A percentile compares a stretch with the other conserved stretches of the same genome.
phyloP scores from a whole-genome alignment of 2,329 filamentous ascomycete genomes.

The Zasmidium cellare region DNA sequence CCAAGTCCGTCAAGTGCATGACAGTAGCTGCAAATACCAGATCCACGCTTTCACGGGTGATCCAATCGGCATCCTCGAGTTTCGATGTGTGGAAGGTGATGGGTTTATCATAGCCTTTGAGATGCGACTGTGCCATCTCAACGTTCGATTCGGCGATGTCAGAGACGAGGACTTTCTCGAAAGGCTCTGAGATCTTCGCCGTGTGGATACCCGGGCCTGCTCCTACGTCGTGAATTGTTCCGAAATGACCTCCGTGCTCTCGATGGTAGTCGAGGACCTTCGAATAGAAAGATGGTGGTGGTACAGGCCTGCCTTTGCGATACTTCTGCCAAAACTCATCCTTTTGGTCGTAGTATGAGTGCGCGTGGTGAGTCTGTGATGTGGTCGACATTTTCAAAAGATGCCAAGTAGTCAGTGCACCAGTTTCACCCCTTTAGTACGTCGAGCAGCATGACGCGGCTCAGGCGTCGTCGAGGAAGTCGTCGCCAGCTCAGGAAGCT shows the following conservation, averaged over 20 bases:
- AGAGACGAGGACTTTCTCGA: not conserved
- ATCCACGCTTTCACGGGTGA: not conserved
- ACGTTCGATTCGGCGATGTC: not conserved
- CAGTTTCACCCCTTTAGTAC: no score
- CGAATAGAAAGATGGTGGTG: not conserved
- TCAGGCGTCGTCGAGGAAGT: no score
- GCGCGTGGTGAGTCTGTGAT: no score
- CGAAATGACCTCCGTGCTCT: not conserved
- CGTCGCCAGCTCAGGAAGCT: no score
- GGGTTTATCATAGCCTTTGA: not conserved
- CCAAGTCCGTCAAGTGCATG: constrained; percentile 14
- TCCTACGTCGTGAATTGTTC: not conserved
- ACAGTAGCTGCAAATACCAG: constrained; percentile 5
- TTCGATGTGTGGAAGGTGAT: not conserved
- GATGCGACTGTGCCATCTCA: not conserved
- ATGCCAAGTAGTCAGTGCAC: no score
- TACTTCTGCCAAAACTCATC: not conserved
- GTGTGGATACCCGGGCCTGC: not conserved
- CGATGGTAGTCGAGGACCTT: not conserved
- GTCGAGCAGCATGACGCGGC: no score
- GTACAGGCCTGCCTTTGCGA: not conserved
- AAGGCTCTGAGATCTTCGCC: not conserved
- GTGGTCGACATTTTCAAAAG: no score
- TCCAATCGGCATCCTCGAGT: constrained; percentile 1
- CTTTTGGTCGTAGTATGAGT: not conserved